A percentile compares a stretch with the other conserved stretches of the same genome.
phyloP scores from a whole-genome alignment of 1,284 basidiomycete genomes.

The Farysia itapuensis region DNA sequence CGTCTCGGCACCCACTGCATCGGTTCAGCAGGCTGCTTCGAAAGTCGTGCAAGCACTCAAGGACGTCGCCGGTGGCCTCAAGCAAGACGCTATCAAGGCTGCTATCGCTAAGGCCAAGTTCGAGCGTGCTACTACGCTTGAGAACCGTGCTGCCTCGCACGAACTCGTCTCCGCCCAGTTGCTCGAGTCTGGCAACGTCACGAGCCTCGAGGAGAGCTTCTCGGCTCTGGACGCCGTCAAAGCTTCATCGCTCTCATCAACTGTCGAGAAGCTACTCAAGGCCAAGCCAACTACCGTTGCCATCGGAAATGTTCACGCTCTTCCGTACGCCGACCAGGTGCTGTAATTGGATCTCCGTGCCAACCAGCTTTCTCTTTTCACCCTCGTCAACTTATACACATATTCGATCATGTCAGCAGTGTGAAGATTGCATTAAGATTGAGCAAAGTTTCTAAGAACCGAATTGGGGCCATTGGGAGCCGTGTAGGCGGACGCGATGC shows the following conservation, averaged over 20 bases:
- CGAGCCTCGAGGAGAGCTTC: constrained; percentile 38
- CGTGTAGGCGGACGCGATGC: constrained; percentile 21
- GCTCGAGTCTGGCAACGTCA: constrained; percentile 33
- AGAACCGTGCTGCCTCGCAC: constrained; percentile 43
- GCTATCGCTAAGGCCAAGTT: constrained; percentile 58
- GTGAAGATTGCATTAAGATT: constrained; percentile 2
- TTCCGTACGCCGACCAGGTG: constrained; percentile 58
- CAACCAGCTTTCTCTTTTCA: not conserved
- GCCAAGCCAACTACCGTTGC: constrained; percentile 56
- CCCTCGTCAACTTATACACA: no score
- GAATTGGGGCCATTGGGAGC: constrained; percentile 14
- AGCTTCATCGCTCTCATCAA: constrained; percentile 30
- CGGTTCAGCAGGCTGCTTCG: constrained; percentile 41
- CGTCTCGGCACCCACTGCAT: constrained; percentile 45
- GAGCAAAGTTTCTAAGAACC: not conserved
- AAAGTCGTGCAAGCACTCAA: constrained; percentile 47
- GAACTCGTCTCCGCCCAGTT: constrained; percentile 46
- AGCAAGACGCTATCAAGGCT: constrained; percentile 39
- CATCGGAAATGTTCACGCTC: constrained; percentile 52
- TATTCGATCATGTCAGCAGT: no score
- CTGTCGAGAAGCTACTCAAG: constrained; percentile 53
- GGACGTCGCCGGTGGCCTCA: constrained; percentile 42
- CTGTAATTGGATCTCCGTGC: constrained; percentile 30
- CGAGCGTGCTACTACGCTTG: constrained; percentile 42
- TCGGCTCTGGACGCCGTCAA: constrained; percentile 46